These are phyloP conservation scores for Avena insularis DNA, from an alignment of 176 grass and related monocot genomes.

Conservation along the genomic window DNA sequence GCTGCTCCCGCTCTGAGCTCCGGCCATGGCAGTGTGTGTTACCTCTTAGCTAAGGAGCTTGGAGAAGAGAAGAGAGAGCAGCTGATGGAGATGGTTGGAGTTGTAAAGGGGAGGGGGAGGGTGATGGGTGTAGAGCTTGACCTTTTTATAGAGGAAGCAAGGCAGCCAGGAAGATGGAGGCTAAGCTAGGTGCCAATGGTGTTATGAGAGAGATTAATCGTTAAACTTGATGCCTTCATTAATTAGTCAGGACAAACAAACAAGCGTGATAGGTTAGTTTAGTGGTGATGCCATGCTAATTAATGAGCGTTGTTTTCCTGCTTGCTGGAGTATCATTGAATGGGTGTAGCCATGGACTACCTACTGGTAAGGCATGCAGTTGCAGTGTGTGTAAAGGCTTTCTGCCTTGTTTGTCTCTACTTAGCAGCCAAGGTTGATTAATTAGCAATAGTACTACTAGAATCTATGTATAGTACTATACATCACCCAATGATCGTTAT, in stretches of 20 bases:
- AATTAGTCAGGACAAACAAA: conserved; percentile 1
- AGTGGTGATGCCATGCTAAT: not conserved
- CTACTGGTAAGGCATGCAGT: conserved; percentile 8
- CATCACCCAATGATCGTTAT: not conserved
- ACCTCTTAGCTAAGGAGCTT: not conserved
- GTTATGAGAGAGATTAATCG: not conserved
- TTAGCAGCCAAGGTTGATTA: conserved; percentile 40
- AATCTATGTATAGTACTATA: not conserved
- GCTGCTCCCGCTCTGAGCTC: conserved; percentile 20
- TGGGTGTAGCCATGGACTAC: not conserved
- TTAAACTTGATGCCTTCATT: not conserved
- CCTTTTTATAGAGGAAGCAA: conserved; percentile 40
- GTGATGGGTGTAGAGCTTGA: not conserved
- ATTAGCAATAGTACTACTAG: not conserved
- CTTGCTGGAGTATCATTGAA: conserved; percentile 21
- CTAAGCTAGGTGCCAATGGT: not conserved
- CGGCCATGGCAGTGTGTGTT: not conserved
- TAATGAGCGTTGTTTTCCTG: not conserved
- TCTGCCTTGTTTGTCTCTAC: conserved; percentile 32
- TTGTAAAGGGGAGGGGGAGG: conserved; percentile 1
- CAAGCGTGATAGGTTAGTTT: not conserved
- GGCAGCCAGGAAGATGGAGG: not conserved
- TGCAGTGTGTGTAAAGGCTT: conserved; percentile 11
- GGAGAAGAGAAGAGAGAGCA: not conserved
- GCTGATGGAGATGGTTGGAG: not conserved